Conservation (phyloP, 169 alveolate species). For the Miamiensis avidus region DNA sequence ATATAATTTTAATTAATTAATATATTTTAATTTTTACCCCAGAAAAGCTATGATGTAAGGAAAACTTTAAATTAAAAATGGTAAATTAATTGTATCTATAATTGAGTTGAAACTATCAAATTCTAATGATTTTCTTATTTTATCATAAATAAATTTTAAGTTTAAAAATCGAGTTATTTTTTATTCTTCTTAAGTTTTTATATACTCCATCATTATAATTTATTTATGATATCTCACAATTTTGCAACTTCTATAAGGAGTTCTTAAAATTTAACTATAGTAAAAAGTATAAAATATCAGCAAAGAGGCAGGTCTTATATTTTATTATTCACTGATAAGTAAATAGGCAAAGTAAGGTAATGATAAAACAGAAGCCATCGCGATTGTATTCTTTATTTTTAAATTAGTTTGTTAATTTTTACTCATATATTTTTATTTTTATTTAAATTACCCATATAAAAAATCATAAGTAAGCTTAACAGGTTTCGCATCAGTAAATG, state of each 20-base stretch:
- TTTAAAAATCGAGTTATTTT: background rate
- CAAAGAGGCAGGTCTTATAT: background rate
- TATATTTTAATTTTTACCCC: background rate
- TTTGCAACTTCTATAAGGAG: background rate
- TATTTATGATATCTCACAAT: too few species aligned
- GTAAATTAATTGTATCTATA: background rate
- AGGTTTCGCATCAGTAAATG: background rate
- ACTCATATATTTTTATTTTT: background rate
- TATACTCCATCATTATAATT: background rate
- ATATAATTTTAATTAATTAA: too few species aligned
- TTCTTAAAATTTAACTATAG: background rate
- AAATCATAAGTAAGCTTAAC: background rate
- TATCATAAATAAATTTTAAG: background rate
- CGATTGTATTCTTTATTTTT: background rate
- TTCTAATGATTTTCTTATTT: background rate
- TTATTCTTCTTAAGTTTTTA: too few species aligned
- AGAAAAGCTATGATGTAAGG: background rate
- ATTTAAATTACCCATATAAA: background rate
- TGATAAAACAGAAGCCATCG: background rate
- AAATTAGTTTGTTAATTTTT: background rate
- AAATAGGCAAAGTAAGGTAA: background rate
- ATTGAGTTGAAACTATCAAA: background rate
- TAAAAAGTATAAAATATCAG: background rate
- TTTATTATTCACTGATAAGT: background rate
- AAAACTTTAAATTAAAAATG: too few species aligned